Evolutionary conservation across 2,329 filamentous ascomycete genomes (phyloP), one percentile per base, ranked within the genome.

Genomic region (Pseudocercospora ulei): DNA sequence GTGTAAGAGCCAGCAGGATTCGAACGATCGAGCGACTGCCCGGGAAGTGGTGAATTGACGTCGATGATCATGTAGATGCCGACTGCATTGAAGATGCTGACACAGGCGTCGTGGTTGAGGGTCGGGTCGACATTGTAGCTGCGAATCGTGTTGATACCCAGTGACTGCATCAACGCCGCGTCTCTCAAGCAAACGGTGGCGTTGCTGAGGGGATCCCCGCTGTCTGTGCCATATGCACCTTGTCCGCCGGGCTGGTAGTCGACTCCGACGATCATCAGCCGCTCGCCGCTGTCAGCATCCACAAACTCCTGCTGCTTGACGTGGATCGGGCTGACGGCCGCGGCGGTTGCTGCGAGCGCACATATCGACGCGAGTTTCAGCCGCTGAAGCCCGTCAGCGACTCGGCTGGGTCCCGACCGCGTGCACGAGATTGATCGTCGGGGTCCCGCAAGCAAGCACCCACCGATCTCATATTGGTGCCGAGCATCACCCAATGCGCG

Each of bases 1-100:
- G 66, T 69, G 63, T 78, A 79, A 17, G 68, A 71, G 25, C 64
- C 65, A 56, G 61, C 63, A 7, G 76, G 74, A 40, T 71, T 63
- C 5, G 58, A 63, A 28, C 73, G 70, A 55, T 79, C 68, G 39
- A 79, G 63, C 42, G 66, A 71, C 47, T 75, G 66, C 29, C 71
- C 69, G 4, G 62, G 57, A 9, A 76, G 58, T 3, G 75, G 75
- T 13, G 71, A 73, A 63, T 78, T 80, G 57, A 80, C 75, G 48
- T 80, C 76, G 29, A 79, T 61, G 37, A 79, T 65, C 65, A 79
- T 67, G 62, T 80, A 79, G 54, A 80, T 79, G 37, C 76, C 76
- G 18, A 73, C 75, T 2, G 68, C 67, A 52, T 78, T 77, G 69
- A 79, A 78, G 60, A 78, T 76, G 44, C 68, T 73, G 42, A 69